These are phyloP conservation scores for Chrysanthemum seticuspe DNA, from an alignment of 129 eudicot genomes.

Conservation along the genomic window DNA sequence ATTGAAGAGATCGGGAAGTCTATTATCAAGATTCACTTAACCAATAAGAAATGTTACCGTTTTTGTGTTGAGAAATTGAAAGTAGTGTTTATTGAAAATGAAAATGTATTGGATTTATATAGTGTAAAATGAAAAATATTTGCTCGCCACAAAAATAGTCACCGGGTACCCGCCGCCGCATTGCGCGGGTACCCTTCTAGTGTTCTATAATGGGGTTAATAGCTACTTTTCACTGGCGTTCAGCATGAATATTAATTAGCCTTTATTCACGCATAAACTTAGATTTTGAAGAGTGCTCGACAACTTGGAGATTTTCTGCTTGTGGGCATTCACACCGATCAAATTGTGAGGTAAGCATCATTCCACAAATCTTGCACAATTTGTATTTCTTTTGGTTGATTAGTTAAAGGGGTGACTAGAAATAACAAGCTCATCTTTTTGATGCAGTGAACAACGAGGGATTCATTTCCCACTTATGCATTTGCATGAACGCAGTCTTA, in stretches of 20 bases:
- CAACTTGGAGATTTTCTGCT: conserved; percentile 40
- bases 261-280: conserved; percentile 15
- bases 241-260: neutral
- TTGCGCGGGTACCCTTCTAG: too few species aligned
- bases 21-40: too few species aligned
- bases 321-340: conserved; percentile 35
- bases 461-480: conserved; percentile 41
- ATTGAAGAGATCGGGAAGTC: too few species aligned
- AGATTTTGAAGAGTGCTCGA: conserved; percentile 42
- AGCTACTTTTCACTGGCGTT: neutral
- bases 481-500: conserved; percentile 36
- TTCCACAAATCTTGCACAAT: neutral
- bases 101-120: too few species aligned
- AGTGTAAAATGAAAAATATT: too few species aligned
- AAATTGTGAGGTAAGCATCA: conserved; percentile 60
- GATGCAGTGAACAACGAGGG: conserved; percentile 31
- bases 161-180: too few species aligned
- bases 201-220: neutral
- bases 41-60: too few species aligned
- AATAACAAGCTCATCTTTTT: conserved; percentile 11
- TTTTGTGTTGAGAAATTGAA: too few species aligned
- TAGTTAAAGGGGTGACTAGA: neutral
- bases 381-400: neutral
- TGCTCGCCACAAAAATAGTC: too few species aligned
- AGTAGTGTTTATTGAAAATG: too few species aligned